Base-by-base conservation (phyloP, 2,329 filamentous ascomycete species). In the Dactylella cylindrospora region DNA sequence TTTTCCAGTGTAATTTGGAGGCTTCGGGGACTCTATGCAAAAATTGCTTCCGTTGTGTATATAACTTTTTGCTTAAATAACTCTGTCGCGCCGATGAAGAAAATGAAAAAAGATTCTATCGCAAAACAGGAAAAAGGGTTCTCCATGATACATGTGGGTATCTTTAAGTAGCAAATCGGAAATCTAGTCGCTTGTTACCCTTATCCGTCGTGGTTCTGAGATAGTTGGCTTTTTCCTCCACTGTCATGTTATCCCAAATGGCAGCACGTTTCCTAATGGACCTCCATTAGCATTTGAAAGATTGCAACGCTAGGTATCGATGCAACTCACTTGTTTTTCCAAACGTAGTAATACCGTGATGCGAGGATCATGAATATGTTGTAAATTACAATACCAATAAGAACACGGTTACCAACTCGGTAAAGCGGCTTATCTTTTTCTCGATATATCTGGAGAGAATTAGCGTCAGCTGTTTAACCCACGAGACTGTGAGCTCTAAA, bases 371-470 rank as follows among this genome's bases (percentile, higher is more conserved):
- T 60, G 0, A 73, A 68, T 8, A 84, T 76, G 20, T 79, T 77
- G 17, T 77, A 71, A 0, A 75, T 66, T 22, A 75, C 76, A 45
- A 83, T 75, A 0, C 69, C 76, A 40, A 84, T 74, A 1, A 83
- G 69, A 0, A 77, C 74, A 33, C 73, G 75, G 59, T 84, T 83
- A 0, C 82, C 82, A 0, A 74, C 73, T 1, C 74, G 72, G 57
- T 84, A 82, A 3, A 76, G 70, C 0, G 80, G 80, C 49, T 76
- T 76, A 65, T 84, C 81, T 28, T 79, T 73, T 1, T 79, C 73
- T 1, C 76, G 72, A 67, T 83, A 83, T n/a, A 83, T 78, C 66
- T 74, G 71, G 29, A 13, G 17, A 3, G 3, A 12, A 22, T 33
- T 17, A 38, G 10, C 32, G 33, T 38, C 26, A 43, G 33, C 39